Evolutionary conservation across 73 alveolate genomes (phyloP).

Genomic region (Tetrahymena borealis): DNA sequence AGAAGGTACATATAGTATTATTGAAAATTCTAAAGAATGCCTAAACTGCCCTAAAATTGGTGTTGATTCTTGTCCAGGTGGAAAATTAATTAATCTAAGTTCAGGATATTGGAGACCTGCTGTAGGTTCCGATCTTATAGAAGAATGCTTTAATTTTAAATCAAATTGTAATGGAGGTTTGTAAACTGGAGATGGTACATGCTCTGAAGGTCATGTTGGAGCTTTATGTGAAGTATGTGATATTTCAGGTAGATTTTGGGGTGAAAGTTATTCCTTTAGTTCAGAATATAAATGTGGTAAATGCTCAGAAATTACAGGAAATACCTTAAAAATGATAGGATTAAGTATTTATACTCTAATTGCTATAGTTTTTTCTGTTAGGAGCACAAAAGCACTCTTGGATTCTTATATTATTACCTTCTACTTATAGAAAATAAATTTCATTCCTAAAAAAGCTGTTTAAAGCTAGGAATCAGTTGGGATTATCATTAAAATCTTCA

Average conservation of each 20-base stretch:
- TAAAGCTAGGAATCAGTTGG: not conserved
- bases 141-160: not conserved
- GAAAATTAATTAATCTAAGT: not conserved
- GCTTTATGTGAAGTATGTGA: slow-evolving; percentile 41
- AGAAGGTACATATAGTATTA: not conserved
- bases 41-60: not conserved
- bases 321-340: not conserved
- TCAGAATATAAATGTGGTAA: slow-evolving; percentile 20
- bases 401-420: not conserved
- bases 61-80: not conserved
- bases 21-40: not conserved
- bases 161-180: slow-evolving; percentile 27
- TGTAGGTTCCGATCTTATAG: not conserved
- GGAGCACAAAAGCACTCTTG: slow-evolving; percentile 11
- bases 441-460: not conserved
- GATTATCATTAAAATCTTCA: slow-evolving; percentile 15
- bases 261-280: slow-evolving; percentile 9
- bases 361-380: slow-evolving; percentile 16
- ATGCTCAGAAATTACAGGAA: slow-evolving; percentile 9
- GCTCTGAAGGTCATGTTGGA: slow-evolving; percentile 36
- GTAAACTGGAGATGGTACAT: slow-evolving; percentile 33
- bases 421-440: not conserved
- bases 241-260: not conserved
- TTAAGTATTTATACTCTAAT: not conserved
- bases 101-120: slow-evolving; percentile 44